Conservation (phyloP, 495 filamentous ascomycete genomes). For the Lasiosphaeria hispida region DNA sequence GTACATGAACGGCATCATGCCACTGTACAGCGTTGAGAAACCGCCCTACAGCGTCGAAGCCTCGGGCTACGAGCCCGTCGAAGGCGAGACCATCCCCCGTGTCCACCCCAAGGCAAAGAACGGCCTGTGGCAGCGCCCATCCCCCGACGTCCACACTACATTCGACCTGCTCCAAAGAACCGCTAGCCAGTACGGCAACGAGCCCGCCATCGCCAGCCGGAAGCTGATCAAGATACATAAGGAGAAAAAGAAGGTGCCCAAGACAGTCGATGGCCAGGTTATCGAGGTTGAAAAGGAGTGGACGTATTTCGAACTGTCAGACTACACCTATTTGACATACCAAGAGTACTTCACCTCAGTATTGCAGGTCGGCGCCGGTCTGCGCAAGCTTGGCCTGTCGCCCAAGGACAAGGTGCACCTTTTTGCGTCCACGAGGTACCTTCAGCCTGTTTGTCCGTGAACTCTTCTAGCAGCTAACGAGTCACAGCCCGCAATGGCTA, state of each 20-base stretch:
- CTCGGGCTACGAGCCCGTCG: slow-evolving; percentile 44
- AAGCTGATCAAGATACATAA: slow-evolving; percentile 57
- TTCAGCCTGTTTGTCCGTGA: background rate
- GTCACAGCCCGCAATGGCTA: slow-evolving; percentile 47
- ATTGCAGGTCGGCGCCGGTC: slow-evolving; percentile 54
- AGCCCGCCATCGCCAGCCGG: slow-evolving; percentile 57
- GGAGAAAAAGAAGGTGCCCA: slow-evolving; percentile 66
- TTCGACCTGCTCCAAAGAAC: slow-evolving; percentile 57
- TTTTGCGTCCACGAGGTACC: slow-evolving; percentile 58
- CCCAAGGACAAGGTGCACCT: slow-evolving; percentile 53
- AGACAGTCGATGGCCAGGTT: slow-evolving; percentile 62
- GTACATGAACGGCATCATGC: slow-evolving; percentile 22
- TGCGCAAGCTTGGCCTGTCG: slow-evolving; percentile 55
- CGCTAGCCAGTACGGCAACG: slow-evolving; percentile 52
- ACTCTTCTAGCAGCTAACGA: slow-evolving; percentile 12
- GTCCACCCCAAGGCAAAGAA: slow-evolving; percentile 55
- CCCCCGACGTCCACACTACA: slow-evolving; percentile 53
- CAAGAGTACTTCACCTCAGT: slow-evolving; percentile 56
- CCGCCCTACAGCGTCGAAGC: slow-evolving; percentile 57
- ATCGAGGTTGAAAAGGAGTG: slow-evolving; percentile 63
- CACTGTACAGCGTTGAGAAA: slow-evolving; percentile 44
- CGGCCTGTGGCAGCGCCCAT: slow-evolving; percentile 49
- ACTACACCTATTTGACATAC: slow-evolving; percentile 60
- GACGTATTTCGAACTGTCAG: slow-evolving; percentile 63
- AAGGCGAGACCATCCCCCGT: slow-evolving; percentile 63